phyloP scores from a whole-genome alignment of 257 asterid species.

The Linaria vulgaris region DNA sequence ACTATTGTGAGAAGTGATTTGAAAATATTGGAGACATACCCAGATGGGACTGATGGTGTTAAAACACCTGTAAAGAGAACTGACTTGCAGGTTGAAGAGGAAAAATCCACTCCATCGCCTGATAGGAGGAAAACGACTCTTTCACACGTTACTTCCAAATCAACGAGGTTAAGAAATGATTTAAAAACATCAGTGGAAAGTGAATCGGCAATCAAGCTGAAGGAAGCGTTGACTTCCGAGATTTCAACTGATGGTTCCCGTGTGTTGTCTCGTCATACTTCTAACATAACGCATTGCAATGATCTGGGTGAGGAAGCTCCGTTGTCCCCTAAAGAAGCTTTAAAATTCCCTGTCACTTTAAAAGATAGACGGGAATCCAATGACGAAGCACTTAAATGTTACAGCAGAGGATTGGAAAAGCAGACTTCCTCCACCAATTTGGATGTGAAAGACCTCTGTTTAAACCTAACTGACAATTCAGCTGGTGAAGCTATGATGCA shows the following conservation, averaged over 20 bases:
- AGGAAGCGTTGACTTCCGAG: constrained; percentile 34
- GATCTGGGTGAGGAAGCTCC: constrained; percentile 30
- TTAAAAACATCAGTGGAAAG: constrained; percentile 29
- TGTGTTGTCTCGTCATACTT: constrained; percentile 21
- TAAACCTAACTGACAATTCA: constrained; percentile 26
- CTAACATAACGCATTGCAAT: constrained; percentile 27
- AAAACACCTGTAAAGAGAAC: constrained; percentile 34
- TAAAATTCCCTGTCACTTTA: constrained; percentile 17
- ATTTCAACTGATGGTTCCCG: constrained; percentile 28
- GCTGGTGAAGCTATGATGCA: constrained; percentile 28
- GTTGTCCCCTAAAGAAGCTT: constrained; percentile 30
- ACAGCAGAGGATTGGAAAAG: constrained; percentile 31
- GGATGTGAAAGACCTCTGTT: constrained; percentile 24
- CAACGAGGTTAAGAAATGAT: constrained; percentile 30
- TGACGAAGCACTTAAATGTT: constrained; percentile 30
- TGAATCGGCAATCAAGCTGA: constrained; percentile 22
- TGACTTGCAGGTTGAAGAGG: constrained; percentile 34
- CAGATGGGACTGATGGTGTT: constrained; percentile 31
- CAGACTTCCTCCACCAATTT: constrained; percentile 24
- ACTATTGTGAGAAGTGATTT: too few species aligned
- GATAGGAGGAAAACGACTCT: constrained; percentile 41
- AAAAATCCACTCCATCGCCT: constrained; percentile 28
- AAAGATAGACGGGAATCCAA: constrained; percentile 31
- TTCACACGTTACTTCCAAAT: constrained; percentile 38
- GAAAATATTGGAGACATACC: constrained; percentile 27